phyloP scores from a whole-genome alignment of 495 filamentous ascomycete species.

The Neurospora sp. region DNA sequence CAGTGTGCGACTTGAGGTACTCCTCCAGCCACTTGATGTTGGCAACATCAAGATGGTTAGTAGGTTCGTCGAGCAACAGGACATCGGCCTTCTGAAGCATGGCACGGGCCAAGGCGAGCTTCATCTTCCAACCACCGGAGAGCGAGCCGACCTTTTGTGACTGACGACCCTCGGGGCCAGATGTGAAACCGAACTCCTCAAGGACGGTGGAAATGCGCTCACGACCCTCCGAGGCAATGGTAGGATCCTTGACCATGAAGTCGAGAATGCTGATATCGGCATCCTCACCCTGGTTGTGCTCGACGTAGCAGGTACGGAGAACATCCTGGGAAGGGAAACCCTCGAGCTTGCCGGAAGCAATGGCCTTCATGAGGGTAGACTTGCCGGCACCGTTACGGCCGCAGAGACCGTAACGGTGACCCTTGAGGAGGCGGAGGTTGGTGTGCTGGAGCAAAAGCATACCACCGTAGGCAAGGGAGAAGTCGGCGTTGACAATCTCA shows the following conservation, averaged over 20 bases:
- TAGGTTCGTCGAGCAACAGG: conserved; percentile 93
- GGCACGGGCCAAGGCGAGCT: conserved; percentile 88
- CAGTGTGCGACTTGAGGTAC: conserved; percentile 89
- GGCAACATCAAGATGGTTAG: conserved; percentile 93
- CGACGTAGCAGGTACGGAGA: conserved; percentile 93
- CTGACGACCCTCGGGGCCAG: conserved; percentile 81
- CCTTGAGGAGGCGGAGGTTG: conserved; percentile 86
- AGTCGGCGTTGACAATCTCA: conserved; percentile 96
- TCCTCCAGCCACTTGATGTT: conserved; percentile 94
- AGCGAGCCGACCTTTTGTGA: conserved; percentile 81
- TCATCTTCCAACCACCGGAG: conserved; percentile 99
- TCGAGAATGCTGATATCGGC: conserved; percentile 91
- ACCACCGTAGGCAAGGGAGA: conserved; percentile 95
- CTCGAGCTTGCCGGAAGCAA: conserved; percentile 90
- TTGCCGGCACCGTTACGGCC: conserved; percentile 97
- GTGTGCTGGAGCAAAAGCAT: conserved; percentile 97
- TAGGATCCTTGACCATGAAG: conserved; percentile 77
- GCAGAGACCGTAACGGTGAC: conserved; percentile 93
- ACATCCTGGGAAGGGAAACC: conserved; percentile 88
- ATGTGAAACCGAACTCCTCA: conserved; percentile 84
- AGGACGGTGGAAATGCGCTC: conserved; percentile 78
- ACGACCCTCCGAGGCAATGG: conserved; percentile 58
- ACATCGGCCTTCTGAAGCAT: conserved; percentile 97
- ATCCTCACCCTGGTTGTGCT: conserved; percentile 97
- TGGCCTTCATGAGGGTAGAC: conserved; percentile 95